Base-by-base conservation (phyloP, 495 filamentous ascomycete species). In the Chaetomium cochliodes region DNA sequence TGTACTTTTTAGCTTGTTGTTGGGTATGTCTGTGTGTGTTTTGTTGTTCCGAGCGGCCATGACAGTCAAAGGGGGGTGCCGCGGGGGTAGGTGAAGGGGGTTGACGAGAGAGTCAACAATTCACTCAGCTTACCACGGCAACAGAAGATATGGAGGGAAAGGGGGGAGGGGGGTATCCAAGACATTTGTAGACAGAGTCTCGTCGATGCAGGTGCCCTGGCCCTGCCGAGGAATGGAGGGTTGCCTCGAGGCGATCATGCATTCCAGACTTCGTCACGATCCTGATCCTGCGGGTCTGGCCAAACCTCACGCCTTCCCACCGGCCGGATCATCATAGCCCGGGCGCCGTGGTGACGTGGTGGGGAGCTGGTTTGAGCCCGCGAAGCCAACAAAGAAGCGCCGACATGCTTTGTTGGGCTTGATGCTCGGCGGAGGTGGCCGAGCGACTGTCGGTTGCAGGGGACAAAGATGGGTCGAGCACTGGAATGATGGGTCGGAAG, bases 101-200 rank as follows among this genome's bases (percentile, higher is more conserved):
- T 37, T 25, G 57, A 60, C 39, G 46, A 52, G 44, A 68, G 67
- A 65, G 68, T 66, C 68, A 74, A 74, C 70, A 74, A 74, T 67
- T 52, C 58, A 57, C 49, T 59, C 58, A 62, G 46, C 51, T 51
- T 69, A 67, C 70, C 67, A 70, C 63, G 53, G 70, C 68, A 73
- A 71, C 72, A 62, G 56, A 57, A 71, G 59, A 56, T 59, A 72
- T 74, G 65, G 12, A 33, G 70, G 63, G 54, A 41, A 46, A 61
- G 39, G 49, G 39, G 22, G 56, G 47, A 46, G 25, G 54, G 42
- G 56, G 63, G 28, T 37, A 55, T 71, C 52, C 70, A 55, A 71
- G 70, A 74, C 70, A 74, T 73, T 69, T 74, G 72, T 73, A 73
- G 46, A 49, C 51, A 59, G 53, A 22, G 41, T 59, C 46, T 59